Evolutionary conservation across 306 rosid genomes (phyloP).

Genomic region (Chamaecrista fasciculata): DNA sequence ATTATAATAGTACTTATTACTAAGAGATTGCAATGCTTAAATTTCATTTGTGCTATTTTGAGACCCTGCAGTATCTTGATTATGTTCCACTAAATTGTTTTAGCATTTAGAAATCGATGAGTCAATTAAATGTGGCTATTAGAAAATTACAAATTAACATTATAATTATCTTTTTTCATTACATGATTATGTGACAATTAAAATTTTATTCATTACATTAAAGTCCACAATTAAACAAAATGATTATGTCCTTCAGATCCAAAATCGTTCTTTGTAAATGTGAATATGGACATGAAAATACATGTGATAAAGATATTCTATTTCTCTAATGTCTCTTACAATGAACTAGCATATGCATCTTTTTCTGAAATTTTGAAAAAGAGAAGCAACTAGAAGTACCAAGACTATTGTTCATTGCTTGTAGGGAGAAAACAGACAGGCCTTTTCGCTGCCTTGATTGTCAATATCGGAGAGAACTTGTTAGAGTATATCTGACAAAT

Average conservation of each 20-base stretch:
- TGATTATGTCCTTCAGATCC: not conserved
- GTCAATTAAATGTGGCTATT: conserved; percentile 1
- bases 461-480: conserved; percentile 99
- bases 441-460: conserved; percentile 99
- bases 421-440: conserved; percentile 92
- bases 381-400: conserved; percentile 6
- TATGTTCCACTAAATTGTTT: not conserved
- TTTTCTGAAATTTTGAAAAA: not conserved
- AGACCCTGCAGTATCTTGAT: conserved; percentile 17
- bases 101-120: not conserved
- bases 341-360: not conserved
- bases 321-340: not conserved
- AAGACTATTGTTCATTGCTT: not conserved
- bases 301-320: not conserved
- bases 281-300: not conserved
- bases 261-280: not conserved
- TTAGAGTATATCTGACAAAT: conserved; percentile 94
- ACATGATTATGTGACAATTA: too few relatives aligned
- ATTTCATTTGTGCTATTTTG: not conserved
- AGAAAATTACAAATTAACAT: not conserved
- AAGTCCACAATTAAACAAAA: not conserved
- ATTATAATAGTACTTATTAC: not conserved
- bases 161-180: too few relatives aligned
- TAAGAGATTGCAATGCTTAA: conserved; percentile 5
- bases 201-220: not conserved